phyloP scores from a whole-genome alignment of 1,284 basidiomycete species.

The Ceratobasidium sp. region DNA sequence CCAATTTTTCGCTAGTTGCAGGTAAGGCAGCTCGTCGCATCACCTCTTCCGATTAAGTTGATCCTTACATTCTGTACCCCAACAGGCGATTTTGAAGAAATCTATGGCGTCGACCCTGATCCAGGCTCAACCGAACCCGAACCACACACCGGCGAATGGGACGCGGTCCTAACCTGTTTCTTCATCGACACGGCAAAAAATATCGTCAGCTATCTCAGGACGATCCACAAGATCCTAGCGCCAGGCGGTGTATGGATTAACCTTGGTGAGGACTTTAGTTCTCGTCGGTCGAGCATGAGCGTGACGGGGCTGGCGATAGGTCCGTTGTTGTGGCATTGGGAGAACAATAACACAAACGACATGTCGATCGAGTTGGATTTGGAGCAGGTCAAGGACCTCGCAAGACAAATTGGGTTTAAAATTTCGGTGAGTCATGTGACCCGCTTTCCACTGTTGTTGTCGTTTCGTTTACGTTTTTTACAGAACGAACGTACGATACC shows the following conservation, averaged over 20 bases:
- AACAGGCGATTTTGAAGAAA: constrained; percentile 89
- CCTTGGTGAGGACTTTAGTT: constrained; percentile 63
- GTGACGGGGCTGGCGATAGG: constrained; percentile 59
- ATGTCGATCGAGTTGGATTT: constrained; percentile 89
- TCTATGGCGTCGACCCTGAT: constrained; percentile 74
- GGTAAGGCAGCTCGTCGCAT: constrained; percentile 58
- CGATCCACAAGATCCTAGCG: constrained; percentile 81
- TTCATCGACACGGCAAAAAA: constrained; percentile 98
- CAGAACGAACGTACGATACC: constrained; percentile 84
- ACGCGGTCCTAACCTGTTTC: constrained; percentile 94
- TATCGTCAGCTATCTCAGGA: constrained; percentile 87
- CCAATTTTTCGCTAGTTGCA: constrained; percentile 85
- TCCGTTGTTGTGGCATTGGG: constrained; percentile 96
- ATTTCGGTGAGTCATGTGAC: constrained; percentile 68
- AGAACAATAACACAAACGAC: constrained; percentile 84
- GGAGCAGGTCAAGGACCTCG: constrained; percentile 85
- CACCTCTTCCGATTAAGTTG: not conserved
- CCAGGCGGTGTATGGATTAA: constrained; percentile 94
- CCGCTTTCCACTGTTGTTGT: constrained; percentile 27
- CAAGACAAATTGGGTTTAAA: constrained; percentile 82
- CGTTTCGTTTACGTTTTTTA: constrained; percentile 8
- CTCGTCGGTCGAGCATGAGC: not conserved
- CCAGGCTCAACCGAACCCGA: constrained; percentile 58
- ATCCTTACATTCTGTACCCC: not conserved
- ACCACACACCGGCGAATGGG: constrained; percentile 81